These are phyloP conservation scores for Serendipita sp. DNA, from an alignment of 768 basidiomycete genomes.

Conservation along the genomic window DNA sequence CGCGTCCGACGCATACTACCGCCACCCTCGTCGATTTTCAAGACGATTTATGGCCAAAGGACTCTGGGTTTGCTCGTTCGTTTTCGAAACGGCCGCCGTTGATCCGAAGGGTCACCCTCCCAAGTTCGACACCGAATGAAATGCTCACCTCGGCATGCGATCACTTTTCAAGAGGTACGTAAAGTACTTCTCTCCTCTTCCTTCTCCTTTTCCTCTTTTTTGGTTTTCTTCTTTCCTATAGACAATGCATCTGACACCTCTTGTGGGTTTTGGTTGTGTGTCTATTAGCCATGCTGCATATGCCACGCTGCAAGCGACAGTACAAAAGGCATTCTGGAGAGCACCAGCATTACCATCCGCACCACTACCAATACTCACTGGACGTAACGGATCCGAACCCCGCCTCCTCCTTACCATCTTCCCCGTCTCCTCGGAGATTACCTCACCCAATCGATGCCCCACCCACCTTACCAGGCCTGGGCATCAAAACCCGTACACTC, in stretches of 20 bases:
- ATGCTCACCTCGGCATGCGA: neutral
- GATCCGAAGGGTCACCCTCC: neutral
- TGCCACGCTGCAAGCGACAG: neutral
- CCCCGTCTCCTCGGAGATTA: neutral
- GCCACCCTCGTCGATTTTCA: neutral
- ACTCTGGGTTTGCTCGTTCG: neutral
- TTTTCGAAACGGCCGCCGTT: slow-evolving; percentile 1
- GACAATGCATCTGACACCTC: neutral
- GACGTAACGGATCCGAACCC: too few relatives aligned
- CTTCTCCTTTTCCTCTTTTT: too few relatives aligned
- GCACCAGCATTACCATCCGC: too few relatives aligned
- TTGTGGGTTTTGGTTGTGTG: neutral
- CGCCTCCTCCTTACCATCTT: neutral
- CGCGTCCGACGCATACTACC: neutral
- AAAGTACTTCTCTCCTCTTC: too few relatives aligned
- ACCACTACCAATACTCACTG: too few relatives aligned
- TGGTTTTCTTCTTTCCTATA: too few relatives aligned
- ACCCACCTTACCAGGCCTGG: neutral
- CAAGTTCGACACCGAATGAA: neutral
- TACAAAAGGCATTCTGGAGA: neutral
- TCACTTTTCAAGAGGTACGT: slow-evolving; percentile 1
- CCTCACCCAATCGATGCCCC: neutral
- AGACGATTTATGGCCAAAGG: slow-evolving; percentile 6
- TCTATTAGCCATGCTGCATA: neutral
- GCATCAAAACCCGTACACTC: neutral